Base-by-base conservation (phyloP, 805 yeast species). In the Candida germanica region DNA sequence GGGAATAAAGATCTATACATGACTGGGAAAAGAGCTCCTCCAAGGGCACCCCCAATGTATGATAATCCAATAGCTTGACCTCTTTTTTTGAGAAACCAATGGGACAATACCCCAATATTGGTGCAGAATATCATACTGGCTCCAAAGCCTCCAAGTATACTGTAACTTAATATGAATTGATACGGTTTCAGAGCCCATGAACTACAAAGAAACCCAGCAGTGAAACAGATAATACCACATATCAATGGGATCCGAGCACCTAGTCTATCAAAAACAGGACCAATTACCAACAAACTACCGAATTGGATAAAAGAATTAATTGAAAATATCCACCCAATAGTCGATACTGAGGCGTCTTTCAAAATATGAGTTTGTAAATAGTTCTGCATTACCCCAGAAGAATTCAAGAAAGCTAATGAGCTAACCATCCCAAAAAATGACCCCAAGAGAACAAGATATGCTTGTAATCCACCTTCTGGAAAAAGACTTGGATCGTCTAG, bases 31-130 rank as follows among this genome's bases (percentile, higher is more conserved):
- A 51, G 34, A 5, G 56, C 49, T 2, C 65, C 65, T 2, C 63
- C 63, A 14, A 58, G 33, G 2, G 63, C 61, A 4, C 65, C 64
- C 11, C 64, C 64, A 22, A 55, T 48, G 33, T 58, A 55, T 1
- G 55, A 51, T 1, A 46, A 12, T 1, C 65, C 63, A 31, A 55
- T 49, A n/a, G 58, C 60, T 33, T 42, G 40, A 3, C 54, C 61
- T 32, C 61, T 33, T 25, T 40, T 47, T 20, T 35, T 43, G 14
- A 44, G 41, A 36, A 48, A 56, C 45, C 44, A 54, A 33, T 56
- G 61, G 26, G 56, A 51, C 6, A 54, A 16, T 2, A 49, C 53
- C 1, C 50, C 47, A 7, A 55, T 41, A 38, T 48, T 46, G 3
- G 56, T 51, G 6, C 54, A 55, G 37, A 58, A 58, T 6, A 54